phyloP scores from a whole-genome alignment of 768 basidiomycete genomes.

The Ramaria sp. region DNA sequence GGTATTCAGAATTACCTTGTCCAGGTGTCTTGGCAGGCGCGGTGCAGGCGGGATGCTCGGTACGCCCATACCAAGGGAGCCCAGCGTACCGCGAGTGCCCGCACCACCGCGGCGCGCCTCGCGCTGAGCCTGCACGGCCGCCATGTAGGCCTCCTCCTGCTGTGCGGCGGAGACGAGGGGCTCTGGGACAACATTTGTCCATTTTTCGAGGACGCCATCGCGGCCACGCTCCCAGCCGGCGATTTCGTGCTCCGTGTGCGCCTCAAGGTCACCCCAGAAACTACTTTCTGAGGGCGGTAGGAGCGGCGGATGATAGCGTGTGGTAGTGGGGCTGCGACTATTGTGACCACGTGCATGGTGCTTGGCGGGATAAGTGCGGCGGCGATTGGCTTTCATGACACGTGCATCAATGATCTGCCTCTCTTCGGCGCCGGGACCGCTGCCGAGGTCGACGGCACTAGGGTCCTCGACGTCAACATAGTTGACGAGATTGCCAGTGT shows the following conservation, averaged over 20 bases:
- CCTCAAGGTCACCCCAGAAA: constrained; percentile 19
- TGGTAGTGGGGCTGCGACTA: constrained; percentile 21
- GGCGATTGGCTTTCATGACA: constrained; percentile 10
- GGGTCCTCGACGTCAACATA: constrained; percentile 62
- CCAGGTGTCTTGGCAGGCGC: constrained; percentile 69
- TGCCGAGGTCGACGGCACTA: constrained; percentile 13
- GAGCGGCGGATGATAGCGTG: constrained; percentile 16
- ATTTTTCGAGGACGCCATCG: constrained; percentile 22
- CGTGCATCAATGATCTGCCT: constrained; percentile 16
- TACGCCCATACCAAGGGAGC: neutral
- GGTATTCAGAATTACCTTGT: constrained; percentile 84
- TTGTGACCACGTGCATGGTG: constrained; percentile 12
- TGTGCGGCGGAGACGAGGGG: constrained; percentile 71
- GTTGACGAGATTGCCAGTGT: constrained; percentile 83
- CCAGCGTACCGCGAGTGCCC: neutral
- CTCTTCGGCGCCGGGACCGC: constrained; percentile 10
- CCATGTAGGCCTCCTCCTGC: constrained; percentile 73
- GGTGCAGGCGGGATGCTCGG: constrained; percentile 15
- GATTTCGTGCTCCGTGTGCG: constrained; percentile 24
- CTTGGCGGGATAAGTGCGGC: constrained; percentile 17
- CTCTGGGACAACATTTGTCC: constrained; percentile 74
- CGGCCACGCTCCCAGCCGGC: constrained; percentile 12
- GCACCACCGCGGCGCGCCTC: constrained; percentile 13
- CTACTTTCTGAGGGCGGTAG: constrained; percentile 4
- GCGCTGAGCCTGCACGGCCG: constrained; percentile 24